Conservation (phyloP, 169 alveolate genomes). For the Cryptosporidium ryanae region DNA sequence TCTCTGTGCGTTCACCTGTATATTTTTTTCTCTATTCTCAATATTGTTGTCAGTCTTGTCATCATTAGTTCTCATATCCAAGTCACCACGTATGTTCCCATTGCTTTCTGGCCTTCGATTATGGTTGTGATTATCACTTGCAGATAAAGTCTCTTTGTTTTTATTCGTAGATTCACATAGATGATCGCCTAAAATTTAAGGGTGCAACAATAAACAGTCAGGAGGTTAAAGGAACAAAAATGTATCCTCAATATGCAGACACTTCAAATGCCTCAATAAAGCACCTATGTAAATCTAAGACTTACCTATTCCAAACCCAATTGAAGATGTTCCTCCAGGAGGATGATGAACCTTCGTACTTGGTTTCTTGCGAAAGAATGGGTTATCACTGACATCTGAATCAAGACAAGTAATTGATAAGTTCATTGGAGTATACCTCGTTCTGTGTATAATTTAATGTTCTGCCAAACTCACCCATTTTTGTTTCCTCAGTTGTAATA, state of each 20-base stretch:
- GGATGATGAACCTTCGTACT: conserved; percentile 73
- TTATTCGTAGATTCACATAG: no score
- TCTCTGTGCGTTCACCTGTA: background rate
- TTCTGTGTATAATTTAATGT: background rate
- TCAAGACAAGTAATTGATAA: background rate
- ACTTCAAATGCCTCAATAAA: background rate
- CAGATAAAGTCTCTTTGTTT: background rate
- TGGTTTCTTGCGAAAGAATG: conserved; percentile 59
- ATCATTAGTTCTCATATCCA: background rate
- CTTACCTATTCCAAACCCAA: conserved; percentile 48
- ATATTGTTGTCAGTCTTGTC: background rate
- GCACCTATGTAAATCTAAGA: background rate
- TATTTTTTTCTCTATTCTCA: conserved; percentile 17
- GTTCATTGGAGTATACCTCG: background rate
- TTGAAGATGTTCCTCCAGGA: conserved; percentile 64
- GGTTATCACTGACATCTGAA: conserved; percentile 51
- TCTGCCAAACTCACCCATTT: background rate
- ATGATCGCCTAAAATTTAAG: no score
- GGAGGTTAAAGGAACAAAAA: background rate
- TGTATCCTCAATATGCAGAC: background rate
- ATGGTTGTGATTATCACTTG: background rate
- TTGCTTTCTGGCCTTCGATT: no score
- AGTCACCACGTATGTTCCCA: background rate
- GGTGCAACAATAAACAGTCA: no score
- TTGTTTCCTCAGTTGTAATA: background rate